Conservation (phyloP, 169 alveolate genomes). For the Cryptosporidium felis region DNA sequence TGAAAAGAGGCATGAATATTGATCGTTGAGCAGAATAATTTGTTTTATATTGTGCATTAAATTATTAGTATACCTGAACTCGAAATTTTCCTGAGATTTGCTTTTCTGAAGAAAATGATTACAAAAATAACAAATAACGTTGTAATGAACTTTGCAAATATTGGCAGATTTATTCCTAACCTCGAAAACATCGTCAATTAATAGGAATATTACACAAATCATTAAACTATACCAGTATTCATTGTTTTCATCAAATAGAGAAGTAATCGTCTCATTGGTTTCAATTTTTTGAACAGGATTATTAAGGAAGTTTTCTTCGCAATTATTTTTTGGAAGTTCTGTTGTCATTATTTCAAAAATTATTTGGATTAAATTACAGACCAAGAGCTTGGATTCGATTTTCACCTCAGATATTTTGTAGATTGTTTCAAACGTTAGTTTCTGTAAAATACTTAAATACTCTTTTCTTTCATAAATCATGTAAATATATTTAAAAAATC, state of each 20-base stretch:
- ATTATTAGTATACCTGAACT: background rate
- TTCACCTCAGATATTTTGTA: background rate
- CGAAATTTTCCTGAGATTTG: background rate
- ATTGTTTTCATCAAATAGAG: background rate
- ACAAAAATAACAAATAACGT: background rate
- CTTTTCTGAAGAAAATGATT: background rate
- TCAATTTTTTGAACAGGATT: background rate
- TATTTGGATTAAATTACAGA: background rate
- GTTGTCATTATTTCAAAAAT: background rate
- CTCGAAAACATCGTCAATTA: background rate
- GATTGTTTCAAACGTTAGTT: background rate
- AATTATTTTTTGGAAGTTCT: background rate
- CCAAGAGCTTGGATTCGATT: background rate
- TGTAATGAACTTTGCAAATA: background rate
- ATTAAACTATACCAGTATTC: constrained; percentile 35
- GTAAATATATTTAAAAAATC: background rate
- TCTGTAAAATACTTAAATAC: background rate
- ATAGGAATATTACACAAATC: constrained; percentile 2
- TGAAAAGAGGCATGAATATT: constrained; percentile 21
- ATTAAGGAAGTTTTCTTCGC: background rate
- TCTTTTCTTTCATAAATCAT: background rate
- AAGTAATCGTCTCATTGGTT: background rate
- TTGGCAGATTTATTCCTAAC: background rate
- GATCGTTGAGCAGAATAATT: constrained; percentile 2
- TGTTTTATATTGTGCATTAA: background rate